These are phyloP conservation scores for Digitaria exilis DNA, from an alignment of 202 grass and related monocot genomes.

Conservation along the genomic window DNA sequence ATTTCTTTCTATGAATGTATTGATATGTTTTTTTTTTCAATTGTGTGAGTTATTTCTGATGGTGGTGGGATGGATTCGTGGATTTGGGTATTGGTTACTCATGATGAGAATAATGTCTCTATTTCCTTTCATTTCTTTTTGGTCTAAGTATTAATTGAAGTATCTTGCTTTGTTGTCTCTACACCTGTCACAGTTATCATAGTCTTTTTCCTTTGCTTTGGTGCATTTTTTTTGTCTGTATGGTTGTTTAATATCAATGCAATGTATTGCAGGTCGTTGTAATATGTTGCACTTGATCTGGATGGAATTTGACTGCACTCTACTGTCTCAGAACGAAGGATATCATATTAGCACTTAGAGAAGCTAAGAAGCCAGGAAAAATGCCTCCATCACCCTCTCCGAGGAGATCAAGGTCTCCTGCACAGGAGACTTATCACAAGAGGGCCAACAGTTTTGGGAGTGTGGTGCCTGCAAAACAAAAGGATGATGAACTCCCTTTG, in stretches of 20 bases:
- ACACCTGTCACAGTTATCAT: neutral
- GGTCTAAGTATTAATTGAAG: no score
- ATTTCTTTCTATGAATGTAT: neutral
- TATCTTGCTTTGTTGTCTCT: neutral
- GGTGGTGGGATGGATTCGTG: slow-evolving; percentile 23
- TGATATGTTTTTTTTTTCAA: neutral
- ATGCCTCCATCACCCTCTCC: slow-evolving; percentile 74
- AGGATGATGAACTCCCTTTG: slow-evolving; percentile 78
- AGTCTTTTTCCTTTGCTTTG: slow-evolving; percentile 14
- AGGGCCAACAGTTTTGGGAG: slow-evolving; percentile 64
- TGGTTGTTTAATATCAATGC: neutral
- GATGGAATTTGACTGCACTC: slow-evolving; percentile 32
- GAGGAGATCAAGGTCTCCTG: slow-evolving; percentile 64
- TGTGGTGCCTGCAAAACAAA: slow-evolving; percentile 51
- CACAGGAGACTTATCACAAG: slow-evolving; percentile 58
- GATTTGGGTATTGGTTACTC: slow-evolving; percentile 8
- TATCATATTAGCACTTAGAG: slow-evolving; percentile 23
- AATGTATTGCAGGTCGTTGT: slow-evolving; percentile 37
- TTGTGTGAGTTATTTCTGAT: slow-evolving; percentile 31
- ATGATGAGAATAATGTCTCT: neutral
- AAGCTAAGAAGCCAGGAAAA: slow-evolving; percentile 37
- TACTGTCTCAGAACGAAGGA: slow-evolving; percentile 32
- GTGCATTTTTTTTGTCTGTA: slow-evolving; percentile 27
- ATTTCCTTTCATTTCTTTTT: slow-evolving; percentile 13
- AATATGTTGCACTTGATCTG: neutral